Evolutionary conservation across 768 basidiomycete species (phyloP), one percentile per base, ranked within the genome.

Genomic region (Leucogyrophana mollusca): DNA sequence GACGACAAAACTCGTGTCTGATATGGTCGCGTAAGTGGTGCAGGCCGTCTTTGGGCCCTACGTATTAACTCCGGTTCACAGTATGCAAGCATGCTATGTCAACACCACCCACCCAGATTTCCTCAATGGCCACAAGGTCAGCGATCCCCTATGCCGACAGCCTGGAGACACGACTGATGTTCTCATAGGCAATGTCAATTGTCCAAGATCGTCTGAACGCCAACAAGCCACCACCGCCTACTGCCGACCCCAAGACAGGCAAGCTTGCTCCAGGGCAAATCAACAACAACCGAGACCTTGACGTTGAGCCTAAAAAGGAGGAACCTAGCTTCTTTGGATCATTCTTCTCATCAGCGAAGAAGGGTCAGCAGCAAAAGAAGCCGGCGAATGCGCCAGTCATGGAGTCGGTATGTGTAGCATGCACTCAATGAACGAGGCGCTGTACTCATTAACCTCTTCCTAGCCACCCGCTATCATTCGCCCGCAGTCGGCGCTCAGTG

Each of bases 21-120:
- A 99, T 56, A 81, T 99, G 73, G 94, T 97, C 42, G 68, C 90
- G 87, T 93, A 63, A 64, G 90, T 81, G 22, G 33, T 46, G 34
- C 33, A 42, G 4, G 33, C 14, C 14, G 20, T 7, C 21, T 14
- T 40, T 23, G 20, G 35, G 9, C 21, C 7, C 22, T 42, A 23
- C 24, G 16, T 9, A 20, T 49, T 18, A 40, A 25, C 11, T 37
- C 23, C 40, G 44, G 40, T 44, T 43, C 17, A 33, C 47, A 93
- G 89, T 27, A 97, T 97, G 94, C 95, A 98, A 73, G 93, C 94
- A 30, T 95, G 93, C 65, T 99, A 98, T 64, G 87, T 99, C 59
- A 99, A 99, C 72, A 98, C 96, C 11, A 98, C 95, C 1, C 96
- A 99, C 64, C 96, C 96, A 1, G 96, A 99, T 70, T 98, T 99